Percentiles rank a stretch among this genome's conserved stretches.
Conservation (phyloP, 202 grass and related monocot genomes). For the Zoysia matrella region DNA sequence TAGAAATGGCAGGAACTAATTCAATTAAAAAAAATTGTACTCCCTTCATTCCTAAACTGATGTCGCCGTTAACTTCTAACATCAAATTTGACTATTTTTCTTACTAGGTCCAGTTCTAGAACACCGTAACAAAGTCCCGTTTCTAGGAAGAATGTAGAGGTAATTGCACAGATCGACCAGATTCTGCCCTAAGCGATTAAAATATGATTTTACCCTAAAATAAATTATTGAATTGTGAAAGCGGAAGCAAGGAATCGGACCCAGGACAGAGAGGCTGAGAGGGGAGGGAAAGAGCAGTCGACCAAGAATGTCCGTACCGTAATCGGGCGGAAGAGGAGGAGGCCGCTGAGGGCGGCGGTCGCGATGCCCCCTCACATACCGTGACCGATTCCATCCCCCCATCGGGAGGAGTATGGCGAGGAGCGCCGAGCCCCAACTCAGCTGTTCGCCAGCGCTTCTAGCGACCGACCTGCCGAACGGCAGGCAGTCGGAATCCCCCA, state of each 20-base stretch:
- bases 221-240: background rate
- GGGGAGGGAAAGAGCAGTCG: background rate
- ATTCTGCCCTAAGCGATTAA: background rate
- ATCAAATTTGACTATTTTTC: background rate
- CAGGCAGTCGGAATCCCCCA: background rate
- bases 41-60: too few relatives aligned
- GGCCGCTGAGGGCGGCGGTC: conserved; percentile 20
- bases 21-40: too few relatives aligned
- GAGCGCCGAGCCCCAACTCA: background rate
- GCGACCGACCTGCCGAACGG: background rate
- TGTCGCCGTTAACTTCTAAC: too few relatives aligned
- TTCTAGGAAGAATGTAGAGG: background rate
- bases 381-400: conserved; percentile 36
- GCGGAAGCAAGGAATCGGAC: background rate
- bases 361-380: conserved; percentile 11
- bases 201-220: background rate
- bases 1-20: background rate
- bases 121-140: background rate
- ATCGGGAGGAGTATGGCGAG: conserved; percentile 18
- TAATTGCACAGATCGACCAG: background rate
- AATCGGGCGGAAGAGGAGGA: conserved; percentile 18
- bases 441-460: background rate
- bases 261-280: background rate
- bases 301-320: conserved; percentile 33
- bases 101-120: too few relatives aligned